Evolutionary conservation across 2,329 filamentous ascomycete genomes (phyloP).

Genomic region (Alternaria atra): DNA sequence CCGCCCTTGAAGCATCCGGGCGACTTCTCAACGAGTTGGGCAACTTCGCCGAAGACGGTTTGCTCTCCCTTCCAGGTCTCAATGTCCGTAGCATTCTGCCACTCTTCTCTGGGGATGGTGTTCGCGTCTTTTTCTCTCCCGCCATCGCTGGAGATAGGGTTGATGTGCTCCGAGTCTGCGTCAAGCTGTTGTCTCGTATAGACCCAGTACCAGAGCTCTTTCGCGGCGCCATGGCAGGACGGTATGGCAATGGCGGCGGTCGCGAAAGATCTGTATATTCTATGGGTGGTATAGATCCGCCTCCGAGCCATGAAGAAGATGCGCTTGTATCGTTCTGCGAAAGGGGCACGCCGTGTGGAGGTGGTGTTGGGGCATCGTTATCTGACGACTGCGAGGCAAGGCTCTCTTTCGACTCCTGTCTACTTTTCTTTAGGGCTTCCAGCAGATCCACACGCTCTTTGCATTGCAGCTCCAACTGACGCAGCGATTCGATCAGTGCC

Average conservation of each 20-base stretch:
- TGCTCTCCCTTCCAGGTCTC: constrained; percentile 57
- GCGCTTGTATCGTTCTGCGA: constrained; percentile 21
- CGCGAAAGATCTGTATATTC: constrained; percentile 83
- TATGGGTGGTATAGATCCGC: constrained; percentile 82
- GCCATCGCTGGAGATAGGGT: constrained; percentile 48
- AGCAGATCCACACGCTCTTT: constrained; percentile 91
- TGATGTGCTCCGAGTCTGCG: constrained; percentile 32
- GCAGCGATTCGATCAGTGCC: constrained; percentile 80
- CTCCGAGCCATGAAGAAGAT: constrained; percentile 70
- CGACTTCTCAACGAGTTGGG: constrained; percentile 54
- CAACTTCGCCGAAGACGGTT: constrained; percentile 58
- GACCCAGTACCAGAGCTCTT: constrained; percentile 54
- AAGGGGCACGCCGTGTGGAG: constrained; percentile 28
- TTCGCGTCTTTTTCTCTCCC: constrained; percentile 60
- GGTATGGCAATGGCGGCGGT: constrained; percentile 68
- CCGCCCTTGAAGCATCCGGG: constrained; percentile 68
- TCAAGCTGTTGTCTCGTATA: constrained; percentile 31
- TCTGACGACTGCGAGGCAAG: constrained; percentile 25
- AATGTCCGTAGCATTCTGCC: constrained; percentile 65
- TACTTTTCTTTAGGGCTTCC: constrained; percentile 76
- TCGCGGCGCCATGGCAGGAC: constrained; percentile 58
- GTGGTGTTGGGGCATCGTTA: constrained; percentile 35
- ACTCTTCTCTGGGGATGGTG: constrained; percentile 70
- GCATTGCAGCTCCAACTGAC: constrained; percentile 86
- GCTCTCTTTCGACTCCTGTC: constrained; percentile 61